Conservation (phyloP, 257 asterid species). For the Nicotiana knightiana region DNA sequence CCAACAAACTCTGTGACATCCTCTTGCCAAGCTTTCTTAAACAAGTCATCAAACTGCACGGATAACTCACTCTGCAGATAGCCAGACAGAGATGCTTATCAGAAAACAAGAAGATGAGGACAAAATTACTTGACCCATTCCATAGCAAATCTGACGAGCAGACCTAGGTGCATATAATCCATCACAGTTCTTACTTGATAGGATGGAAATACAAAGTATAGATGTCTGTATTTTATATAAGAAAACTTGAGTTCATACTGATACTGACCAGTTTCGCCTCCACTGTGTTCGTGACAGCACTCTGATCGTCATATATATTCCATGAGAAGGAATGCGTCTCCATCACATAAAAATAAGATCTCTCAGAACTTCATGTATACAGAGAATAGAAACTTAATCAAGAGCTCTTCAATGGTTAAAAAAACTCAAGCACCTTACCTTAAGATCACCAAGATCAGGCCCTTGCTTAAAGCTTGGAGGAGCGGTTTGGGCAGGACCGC, state of each 20-base stretch:
- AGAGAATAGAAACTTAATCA: not conserved
- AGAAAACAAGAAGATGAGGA: constrained; percentile 22
- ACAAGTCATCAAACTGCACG: constrained; percentile 89
- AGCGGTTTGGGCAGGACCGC: constrained; percentile 61
- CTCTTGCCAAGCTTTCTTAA: constrained; percentile 94
- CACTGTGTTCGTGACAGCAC: constrained; percentile 28
- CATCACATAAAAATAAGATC: constrained; percentile 16
- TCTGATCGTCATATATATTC: constrained; percentile 41
- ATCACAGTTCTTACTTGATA: not conserved
- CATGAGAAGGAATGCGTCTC: constrained; percentile 62
- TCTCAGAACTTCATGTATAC: not conserved
- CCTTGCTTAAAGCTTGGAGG: constrained; percentile 85
- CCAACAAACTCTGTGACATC: constrained; percentile 40
- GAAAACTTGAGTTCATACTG: constrained; percentile 11
- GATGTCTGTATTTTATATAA: not conserved
- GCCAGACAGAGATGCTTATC: constrained; percentile 15
- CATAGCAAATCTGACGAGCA: not conserved
- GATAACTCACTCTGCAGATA: constrained; percentile 75
- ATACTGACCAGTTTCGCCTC: constrained; percentile 62
- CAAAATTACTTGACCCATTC: not conserved
- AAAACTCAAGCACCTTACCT: constrained; percentile 35
- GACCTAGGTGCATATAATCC: not conserved
- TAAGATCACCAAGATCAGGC: constrained; percentile 69
- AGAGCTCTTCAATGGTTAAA: not conserved
- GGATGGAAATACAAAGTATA: not conserved